Percentiles rank a stretch among this genome's conserved stretches.
phyloP scores from a whole-genome alignment of 2,329 filamentous ascomycete species.

The Pseudogymnoascus pannorum region DNA sequence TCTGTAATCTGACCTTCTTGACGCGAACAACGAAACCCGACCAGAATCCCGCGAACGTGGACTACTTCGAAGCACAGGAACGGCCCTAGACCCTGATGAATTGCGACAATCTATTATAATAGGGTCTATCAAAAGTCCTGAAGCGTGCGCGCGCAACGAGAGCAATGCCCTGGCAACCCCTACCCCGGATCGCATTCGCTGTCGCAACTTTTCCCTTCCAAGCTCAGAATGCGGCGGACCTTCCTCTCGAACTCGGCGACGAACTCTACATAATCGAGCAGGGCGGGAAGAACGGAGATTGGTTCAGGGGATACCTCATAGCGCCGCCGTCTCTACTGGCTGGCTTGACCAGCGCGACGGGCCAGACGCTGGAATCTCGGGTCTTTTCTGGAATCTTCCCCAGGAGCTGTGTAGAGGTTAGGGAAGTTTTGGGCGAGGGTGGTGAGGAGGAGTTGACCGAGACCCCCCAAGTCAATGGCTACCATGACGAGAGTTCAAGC shows the following conservation, averaged over 20 bases:
- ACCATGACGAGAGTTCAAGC: constrained; percentile 26
- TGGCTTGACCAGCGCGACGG: constrained; percentile 81
- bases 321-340: constrained; percentile 89
- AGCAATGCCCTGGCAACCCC: constrained; percentile 88
- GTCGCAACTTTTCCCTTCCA: constrained; percentile 93
- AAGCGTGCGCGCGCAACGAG: constrained; percentile 2
- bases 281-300: constrained; percentile 74
- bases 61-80: not conserved
- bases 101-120: not conserved
- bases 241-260: constrained; percentile 95
- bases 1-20: not conserved
- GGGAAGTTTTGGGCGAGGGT: constrained; percentile 77
- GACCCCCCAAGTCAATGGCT: constrained; percentile 31
- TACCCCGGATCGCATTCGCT: constrained; percentile 95
- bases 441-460: constrained; percentile 39
- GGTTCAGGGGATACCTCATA: constrained; percentile 92
- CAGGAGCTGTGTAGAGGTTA: constrained; percentile 85
- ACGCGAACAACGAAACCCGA: constrained; percentile 1
- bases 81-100: constrained; percentile 1
- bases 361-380: constrained; percentile 87
- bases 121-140: constrained; percentile 5
- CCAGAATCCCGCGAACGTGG: not conserved
- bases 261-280: constrained; percentile 98
- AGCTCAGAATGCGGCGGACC: constrained; percentile 77
- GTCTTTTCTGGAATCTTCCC: constrained; percentile 99